Conservation (phyloP, 306 rosid species). For the Sesbania bispinosa region DNA sequence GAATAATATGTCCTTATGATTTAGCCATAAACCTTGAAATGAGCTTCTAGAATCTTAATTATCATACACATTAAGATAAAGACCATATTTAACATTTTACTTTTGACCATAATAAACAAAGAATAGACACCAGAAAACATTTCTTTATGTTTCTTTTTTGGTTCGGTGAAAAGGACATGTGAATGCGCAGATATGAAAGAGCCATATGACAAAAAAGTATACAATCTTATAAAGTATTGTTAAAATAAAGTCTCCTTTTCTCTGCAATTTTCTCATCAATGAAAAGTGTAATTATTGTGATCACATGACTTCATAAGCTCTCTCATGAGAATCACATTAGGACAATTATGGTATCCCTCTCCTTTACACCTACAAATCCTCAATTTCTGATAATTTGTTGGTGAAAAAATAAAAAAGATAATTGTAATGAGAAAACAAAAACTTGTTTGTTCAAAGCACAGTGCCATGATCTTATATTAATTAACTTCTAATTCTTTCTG, state of each 20-base stretch:
- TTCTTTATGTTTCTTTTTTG: constrained; percentile 41
- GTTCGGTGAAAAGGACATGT: constrained; percentile 75
- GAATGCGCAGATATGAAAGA: constrained; percentile 64
- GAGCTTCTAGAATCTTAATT: constrained; percentile 9
- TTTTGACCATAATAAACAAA: constrained; percentile 8
- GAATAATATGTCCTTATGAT: too few species aligned
- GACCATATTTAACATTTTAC: constrained; percentile 26
- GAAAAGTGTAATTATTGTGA: constrained; percentile 72
- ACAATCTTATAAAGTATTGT: constrained; percentile 35
- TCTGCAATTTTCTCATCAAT: constrained; percentile 48
- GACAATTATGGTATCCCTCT: constrained; percentile 72
- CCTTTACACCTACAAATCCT: constrained; percentile 44
- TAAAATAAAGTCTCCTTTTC: constrained; percentile 30
- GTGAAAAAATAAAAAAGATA: too few species aligned
- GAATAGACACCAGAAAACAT: constrained; percentile 31
- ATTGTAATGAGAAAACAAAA: constrained; percentile 31
- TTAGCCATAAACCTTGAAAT: constrained; percentile 8
- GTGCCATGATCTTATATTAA: constrained; percentile 35
- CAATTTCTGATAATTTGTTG: constrained; percentile 33
- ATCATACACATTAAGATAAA: too few species aligned
- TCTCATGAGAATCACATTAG: constrained; percentile 75
- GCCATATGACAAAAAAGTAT: constrained; percentile 38
- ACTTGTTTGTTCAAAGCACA: constrained; percentile 39
- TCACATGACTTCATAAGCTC: constrained; percentile 83
- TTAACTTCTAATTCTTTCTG: constrained; percentile 29